Conservation (phyloP, 805 yeast species). For the Saturnispora dispora region DNA sequence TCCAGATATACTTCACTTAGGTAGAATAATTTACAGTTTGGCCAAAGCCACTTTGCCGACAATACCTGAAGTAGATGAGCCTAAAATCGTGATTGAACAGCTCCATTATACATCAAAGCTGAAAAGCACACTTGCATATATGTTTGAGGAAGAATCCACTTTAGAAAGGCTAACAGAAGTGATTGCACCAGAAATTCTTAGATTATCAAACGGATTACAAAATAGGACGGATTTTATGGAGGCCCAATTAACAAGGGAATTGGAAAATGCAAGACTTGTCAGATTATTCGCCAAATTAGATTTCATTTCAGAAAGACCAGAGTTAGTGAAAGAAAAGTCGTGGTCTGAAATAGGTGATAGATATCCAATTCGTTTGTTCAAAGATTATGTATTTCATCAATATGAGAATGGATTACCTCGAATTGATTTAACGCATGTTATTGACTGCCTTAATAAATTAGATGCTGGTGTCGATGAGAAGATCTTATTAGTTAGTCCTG, state of each 20-base stretch:
- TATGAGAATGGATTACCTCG: conserved; percentile 74
- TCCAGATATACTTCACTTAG: conserved; percentile 52
- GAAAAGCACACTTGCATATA: conserved; percentile 34
- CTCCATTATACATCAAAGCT: conserved; percentile 37
- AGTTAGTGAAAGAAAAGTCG: conserved; percentile 40
- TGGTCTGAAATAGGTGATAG: conserved; percentile 74
- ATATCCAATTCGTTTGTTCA: conserved; percentile 64
- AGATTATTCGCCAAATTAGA: conserved; percentile 75
- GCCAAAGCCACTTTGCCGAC: conserved; percentile 29
- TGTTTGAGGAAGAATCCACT: conserved; percentile 22
- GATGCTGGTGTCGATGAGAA: conserved; percentile 89
- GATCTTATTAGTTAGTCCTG: conserved; percentile 69
- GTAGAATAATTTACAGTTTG: conserved; percentile 48
- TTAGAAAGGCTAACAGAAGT: conserved; percentile 29
- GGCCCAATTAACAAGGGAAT: conserved; percentile 53
- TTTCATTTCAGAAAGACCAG: conserved; percentile 69
- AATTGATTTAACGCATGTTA: conserved; percentile 73
- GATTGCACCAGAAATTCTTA: conserved; percentile 38
- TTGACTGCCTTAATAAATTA: conserved; percentile 72
- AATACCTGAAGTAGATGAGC: conserved; percentile 10
- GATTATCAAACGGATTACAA: conserved; percentile 41
- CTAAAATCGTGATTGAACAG: conserved; percentile 20
- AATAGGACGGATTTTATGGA: conserved; percentile 50
- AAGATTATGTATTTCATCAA: conserved; percentile 81
- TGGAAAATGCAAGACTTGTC: conserved; percentile 83